Evolutionary conservation across 768 basidiomycete genomes (phyloP), one percentile per base, ranked within the genome.

Genomic region (Leccinum imitatum): DNA sequence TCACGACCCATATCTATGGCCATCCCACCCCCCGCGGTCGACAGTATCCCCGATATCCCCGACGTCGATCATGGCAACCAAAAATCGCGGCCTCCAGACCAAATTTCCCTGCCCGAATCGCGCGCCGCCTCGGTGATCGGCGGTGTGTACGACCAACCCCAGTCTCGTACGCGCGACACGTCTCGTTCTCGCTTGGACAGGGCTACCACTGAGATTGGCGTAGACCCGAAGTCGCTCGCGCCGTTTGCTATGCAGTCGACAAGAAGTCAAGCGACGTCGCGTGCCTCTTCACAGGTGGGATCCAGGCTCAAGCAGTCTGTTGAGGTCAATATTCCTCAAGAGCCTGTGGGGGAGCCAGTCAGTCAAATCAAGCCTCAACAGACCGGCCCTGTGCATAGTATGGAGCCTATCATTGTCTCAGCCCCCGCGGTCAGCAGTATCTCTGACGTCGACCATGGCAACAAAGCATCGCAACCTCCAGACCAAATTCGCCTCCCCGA

Each of bases 41-140:
- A 1, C 6, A 27, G 27, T 27, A 27, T 27, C 27, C 8, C 27
- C 8, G 27, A 27, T 27, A 27, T 27, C 27, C 8, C 27, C 8
- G 27, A 27, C 27, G 39, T 59, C 6, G 65, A 65, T 46, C 48
- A 31, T 27, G 50, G 4, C 54, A 39, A 44, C 14, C 53, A 37
- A 39, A 11, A 5, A 52, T 58, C 65, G 23, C 56, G 17, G n/a
- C 57, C n/a, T 6, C 67, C 72, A 30, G 65, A 64, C 1, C 59
- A 61, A 54, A 56, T 73, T 3, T 64, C 67, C 15, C 67, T 73
- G 15, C 71, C 72, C 14, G 56, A 62, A 41, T 71, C 73, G n/a
- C 72, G 72, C 4, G 72, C 72, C 1, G 69, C 63, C 15, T 74
- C 73, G 1, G 72, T 67, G 53, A 63, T 73, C 7, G 73, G 68